A percentile compares a stretch with the other conserved stretches of the same genome.
These are phyloP conservation scores for carrot (Daucus carota) DNA, from an alignment of 129 eudicot species.

Conservation along the genomic window DH1_v3.0 NC_030383.2:42675001-42675500, in stretches of 20 bases:
- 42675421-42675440: background rate
- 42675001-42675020: conserved; percentile 77
- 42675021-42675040: conserved; percentile 73
- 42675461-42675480: no score
- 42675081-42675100: conserved; percentile 61
- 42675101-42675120: conserved; percentile 57
- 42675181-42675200: background rate
- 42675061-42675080: conserved; percentile 11
- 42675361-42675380: background rate
- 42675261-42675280: background rate
- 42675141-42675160: conserved; percentile 26
- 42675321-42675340: conserved; percentile 16
- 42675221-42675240: conserved; percentile 36
- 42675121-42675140: conserved; percentile 26
- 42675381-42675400: conserved; percentile 16
- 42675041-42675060: conserved; percentile 32
- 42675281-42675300: background rate
- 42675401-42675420: background rate
- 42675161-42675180: conserved; percentile 7
- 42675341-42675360: conserved; percentile 11
- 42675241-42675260: background rate
- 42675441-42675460: no score
- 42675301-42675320: conserved; percentile 13
- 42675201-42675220: conserved; percentile 28
- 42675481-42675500: no score